phyloP scores from a whole-genome alignment of 1,284 basidiomycete species.

The Trametes hirsuta region DNA sequence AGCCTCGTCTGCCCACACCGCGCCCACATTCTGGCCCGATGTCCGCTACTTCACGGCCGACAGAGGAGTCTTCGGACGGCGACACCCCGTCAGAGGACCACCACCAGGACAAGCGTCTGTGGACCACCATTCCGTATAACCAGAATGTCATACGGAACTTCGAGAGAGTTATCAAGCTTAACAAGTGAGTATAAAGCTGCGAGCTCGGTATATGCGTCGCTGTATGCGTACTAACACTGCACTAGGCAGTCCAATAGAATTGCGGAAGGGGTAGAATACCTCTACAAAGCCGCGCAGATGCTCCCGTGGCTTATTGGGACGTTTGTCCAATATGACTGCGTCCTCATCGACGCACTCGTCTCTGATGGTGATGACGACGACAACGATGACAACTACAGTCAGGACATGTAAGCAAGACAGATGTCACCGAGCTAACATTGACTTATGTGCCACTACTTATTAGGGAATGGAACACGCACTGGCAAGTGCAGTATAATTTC shows the following conservation, averaged over 20 bases:
- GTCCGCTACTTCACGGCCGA: too few species aligned
- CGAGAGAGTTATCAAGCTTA: not conserved
- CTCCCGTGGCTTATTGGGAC: not conserved
- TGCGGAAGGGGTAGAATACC: not conserved
- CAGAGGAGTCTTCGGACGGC: too few species aligned
- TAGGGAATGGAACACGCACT: too few species aligned
- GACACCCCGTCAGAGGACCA: too few species aligned
- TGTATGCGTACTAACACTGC: not conserved
- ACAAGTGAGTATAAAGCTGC: not conserved
- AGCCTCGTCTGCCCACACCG: too few species aligned
- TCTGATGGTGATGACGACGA: not conserved
- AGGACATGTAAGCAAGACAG: not conserved
- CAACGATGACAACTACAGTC: not conserved
- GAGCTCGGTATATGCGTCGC: not conserved
- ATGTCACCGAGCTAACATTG: not conserved
- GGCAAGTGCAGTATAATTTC: too few species aligned
- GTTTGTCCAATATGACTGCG: not conserved
- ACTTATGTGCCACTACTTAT: not conserved
- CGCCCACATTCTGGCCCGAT: too few species aligned
- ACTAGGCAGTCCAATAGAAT: not conserved
- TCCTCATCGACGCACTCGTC: not conserved
- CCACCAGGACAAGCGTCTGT: too few species aligned
- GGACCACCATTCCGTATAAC: too few species aligned
- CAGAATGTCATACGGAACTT: not conserved
- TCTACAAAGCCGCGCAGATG: not conserved